Percentiles rank a stretch among this genome's conserved stretches.
phyloP scores from a whole-genome alignment of 805 yeast genomes.

The Sugiyamaella smithiae region DNA sequence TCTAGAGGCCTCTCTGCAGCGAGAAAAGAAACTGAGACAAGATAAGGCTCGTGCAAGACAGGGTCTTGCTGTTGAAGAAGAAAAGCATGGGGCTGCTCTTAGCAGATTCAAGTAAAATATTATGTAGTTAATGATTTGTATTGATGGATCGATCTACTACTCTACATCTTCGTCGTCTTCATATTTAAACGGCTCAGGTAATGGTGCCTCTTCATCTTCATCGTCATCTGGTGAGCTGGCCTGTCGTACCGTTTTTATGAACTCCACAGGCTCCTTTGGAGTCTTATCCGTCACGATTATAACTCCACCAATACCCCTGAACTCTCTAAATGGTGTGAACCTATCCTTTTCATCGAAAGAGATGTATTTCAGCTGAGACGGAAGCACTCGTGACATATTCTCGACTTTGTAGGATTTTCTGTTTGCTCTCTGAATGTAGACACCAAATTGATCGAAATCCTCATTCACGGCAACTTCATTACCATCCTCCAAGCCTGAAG shows the following conservation, averaged over 20 bases:
- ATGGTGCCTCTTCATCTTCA: constrained; percentile 52
- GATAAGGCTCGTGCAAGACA: constrained; percentile 42
- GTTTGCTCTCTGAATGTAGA: constrained; percentile 9
- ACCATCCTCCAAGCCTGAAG: constrained; percentile 40
- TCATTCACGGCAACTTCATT: constrained; percentile 28
- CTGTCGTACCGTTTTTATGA: constrained; percentile 83
- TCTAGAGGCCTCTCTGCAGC: constrained; percentile 66
- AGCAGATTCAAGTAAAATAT: constrained; percentile 19
- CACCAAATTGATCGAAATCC: constrained; percentile 16
- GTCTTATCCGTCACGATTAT: constrained; percentile 31
- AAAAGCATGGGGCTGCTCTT: constrained; percentile 33
- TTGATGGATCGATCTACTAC: background rate
- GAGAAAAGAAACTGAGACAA: constrained; percentile 70
- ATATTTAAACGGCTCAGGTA: constrained; percentile 42
- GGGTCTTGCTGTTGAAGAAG: constrained; percentile 45
- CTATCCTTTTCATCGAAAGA: constrained; percentile 63
- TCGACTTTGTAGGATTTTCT: constrained; percentile 52
- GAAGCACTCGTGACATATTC: constrained; percentile 85
- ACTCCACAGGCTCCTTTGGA: constrained; percentile 46
- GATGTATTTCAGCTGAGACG: constrained; percentile 80
- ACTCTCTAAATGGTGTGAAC: constrained; percentile 79
- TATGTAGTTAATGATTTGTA: background rate
- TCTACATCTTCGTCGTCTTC: constrained; percentile 24
- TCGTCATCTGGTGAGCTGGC: constrained; percentile 78
- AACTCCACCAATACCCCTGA: constrained; percentile 48